phyloP scores from a whole-genome alignment of 2,329 filamentous ascomycete species.

The Ceratocystis papillata region DNA sequence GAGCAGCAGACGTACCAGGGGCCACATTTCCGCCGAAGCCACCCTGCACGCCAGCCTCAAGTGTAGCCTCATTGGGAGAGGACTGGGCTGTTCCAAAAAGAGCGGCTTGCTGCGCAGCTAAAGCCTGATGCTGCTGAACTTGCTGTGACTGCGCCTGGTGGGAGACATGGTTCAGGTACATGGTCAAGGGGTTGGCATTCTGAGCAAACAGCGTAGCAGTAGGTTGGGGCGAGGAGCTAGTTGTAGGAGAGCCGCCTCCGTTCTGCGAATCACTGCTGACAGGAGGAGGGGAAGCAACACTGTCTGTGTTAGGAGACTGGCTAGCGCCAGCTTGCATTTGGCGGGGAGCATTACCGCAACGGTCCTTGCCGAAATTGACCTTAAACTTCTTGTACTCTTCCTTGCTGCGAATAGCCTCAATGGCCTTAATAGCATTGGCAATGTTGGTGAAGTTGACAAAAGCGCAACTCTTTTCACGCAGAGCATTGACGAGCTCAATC shows the following conservation, averaged over 20 bases:
- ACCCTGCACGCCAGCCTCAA: conserved; percentile 55
- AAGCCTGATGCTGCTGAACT: conserved; percentile 59
- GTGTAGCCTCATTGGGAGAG: conserved; percentile 44
- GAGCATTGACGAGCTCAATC: conserved; percentile 91
- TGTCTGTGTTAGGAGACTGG: conserved; percentile 57
- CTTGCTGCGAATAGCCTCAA: conserved; percentile 85
- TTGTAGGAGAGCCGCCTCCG: conserved; percentile 47
- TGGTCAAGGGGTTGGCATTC: conserved; percentile 77
- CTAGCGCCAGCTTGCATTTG: conserved; percentile 55
- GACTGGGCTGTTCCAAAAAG: conserved; percentile 65
- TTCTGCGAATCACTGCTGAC: conserved; percentile 31
- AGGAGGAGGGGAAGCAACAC: conserved; percentile 45
- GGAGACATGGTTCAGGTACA: conserved; percentile 80
- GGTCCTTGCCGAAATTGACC: conserved; percentile 98
- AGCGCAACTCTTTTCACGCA: conserved; percentile 97
- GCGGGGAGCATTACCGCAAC: conserved; percentile 89
- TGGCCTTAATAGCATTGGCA: conserved; percentile 98
- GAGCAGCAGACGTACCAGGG: conserved; percentile 41
- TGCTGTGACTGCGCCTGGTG: conserved; percentile 64
- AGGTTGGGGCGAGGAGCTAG: conserved; percentile 47
- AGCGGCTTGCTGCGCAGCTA: conserved; percentile 66
- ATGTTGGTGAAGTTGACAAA: conserved; percentile 99
- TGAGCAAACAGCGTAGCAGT: conserved; percentile 68
- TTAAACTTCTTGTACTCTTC: conserved; percentile 98
- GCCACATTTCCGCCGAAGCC: conserved; percentile 30